Evolutionary conservation across 805 yeast genomes (phyloP).

Genomic region (Kodamaea neixiangensis): DNA sequence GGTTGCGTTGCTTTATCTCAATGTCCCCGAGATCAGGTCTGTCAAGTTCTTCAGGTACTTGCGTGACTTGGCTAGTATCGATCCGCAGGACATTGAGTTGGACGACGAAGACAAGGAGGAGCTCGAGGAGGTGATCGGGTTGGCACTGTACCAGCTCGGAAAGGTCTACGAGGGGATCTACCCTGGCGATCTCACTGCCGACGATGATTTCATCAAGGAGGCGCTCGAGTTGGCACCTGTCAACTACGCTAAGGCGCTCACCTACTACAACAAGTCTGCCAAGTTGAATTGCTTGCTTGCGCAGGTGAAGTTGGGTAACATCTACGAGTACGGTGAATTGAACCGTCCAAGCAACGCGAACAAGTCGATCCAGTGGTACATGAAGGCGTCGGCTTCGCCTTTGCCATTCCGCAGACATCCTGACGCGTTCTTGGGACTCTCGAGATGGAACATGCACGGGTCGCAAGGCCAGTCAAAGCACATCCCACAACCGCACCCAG

Average conservation of each 20-base stretch:
- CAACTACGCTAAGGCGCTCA: slow-evolving; percentile 42
- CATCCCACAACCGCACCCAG: slow-evolving; percentile 38
- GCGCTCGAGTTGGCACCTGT: slow-evolving; percentile 42
- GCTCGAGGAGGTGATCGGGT: slow-evolving; percentile 42
- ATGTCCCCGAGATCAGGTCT: slow-evolving; percentile 36
- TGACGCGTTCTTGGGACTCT: slow-evolving; percentile 47
- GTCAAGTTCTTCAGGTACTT: slow-evolving; percentile 37
- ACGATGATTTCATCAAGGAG: slow-evolving; percentile 36
- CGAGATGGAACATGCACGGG: slow-evolving; percentile 43
- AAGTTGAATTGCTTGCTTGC: slow-evolving; percentile 41
- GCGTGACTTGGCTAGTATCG: slow-evolving; percentile 38
- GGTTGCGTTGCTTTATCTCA: slow-evolving; percentile 38
- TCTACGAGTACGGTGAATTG: slow-evolving; percentile 46
- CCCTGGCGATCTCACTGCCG: slow-evolving; percentile 42
- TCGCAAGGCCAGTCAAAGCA: slow-evolving; percentile 35
- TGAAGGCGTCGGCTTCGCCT: slow-evolving; percentile 43
- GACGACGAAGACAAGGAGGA: slow-evolving; percentile 42
- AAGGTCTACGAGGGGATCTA: slow-evolving; percentile 46
- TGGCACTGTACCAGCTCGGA: slow-evolving; percentile 44
- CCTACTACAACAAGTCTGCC: slow-evolving; percentile 45
- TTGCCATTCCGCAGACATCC: slow-evolving; percentile 42
- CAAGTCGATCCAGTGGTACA: slow-evolving; percentile 48
- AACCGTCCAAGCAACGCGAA: slow-evolving; percentile 39
- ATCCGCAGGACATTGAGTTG: slow-evolving; percentile 35
- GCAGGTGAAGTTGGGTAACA: slow-evolving; percentile 42